Evolutionary conservation across 495 filamentous ascomycete species (phyloP).

Genomic region (Amphirosellinia nigrospora): DNA sequence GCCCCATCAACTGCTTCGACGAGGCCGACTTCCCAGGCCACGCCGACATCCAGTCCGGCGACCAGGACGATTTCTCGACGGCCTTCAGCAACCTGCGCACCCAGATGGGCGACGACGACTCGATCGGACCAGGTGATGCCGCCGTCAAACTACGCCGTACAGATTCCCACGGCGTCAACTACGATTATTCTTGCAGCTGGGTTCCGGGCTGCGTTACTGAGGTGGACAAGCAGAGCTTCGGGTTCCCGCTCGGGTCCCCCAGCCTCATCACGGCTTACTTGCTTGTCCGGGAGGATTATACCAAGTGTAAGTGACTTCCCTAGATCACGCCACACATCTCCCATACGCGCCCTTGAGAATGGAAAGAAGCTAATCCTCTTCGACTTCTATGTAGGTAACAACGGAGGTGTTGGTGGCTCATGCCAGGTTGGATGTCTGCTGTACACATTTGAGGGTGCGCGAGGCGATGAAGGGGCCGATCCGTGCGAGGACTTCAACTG

Average conservation of each 20-base stretch:
- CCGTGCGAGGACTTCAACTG: too few species aligned
- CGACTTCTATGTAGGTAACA: background rate
- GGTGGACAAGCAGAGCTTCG: background rate
- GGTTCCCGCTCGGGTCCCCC: background rate
- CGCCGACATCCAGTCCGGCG: constrained; percentile 3
- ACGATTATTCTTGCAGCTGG: constrained; percentile 7
- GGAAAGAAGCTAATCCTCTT: background rate
- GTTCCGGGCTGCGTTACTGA: constrained; percentile 8
- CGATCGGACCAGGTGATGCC: background rate
- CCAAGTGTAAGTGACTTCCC: constrained; percentile 3
- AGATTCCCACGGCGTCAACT: background rate
- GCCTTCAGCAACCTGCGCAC: background rate
- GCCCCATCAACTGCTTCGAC: constrained; percentile 13
- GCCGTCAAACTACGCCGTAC: background rate
- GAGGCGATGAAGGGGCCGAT: constrained; percentile 22
- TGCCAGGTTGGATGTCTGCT: constrained; percentile 15
- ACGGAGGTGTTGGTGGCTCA: constrained; percentile 10
- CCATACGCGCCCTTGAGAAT: too few species aligned
- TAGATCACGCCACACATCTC: too few species aligned
- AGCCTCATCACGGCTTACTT: background rate
- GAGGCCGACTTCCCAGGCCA: constrained; percentile 8
- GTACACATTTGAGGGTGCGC: background rate
- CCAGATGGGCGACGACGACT: background rate
- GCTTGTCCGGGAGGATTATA: background rate
- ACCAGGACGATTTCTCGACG: background rate